phyloP scores from a whole-genome alignment of 2,329 filamentous ascomycete genomes.

The Aspergillus cejpii region DNA sequence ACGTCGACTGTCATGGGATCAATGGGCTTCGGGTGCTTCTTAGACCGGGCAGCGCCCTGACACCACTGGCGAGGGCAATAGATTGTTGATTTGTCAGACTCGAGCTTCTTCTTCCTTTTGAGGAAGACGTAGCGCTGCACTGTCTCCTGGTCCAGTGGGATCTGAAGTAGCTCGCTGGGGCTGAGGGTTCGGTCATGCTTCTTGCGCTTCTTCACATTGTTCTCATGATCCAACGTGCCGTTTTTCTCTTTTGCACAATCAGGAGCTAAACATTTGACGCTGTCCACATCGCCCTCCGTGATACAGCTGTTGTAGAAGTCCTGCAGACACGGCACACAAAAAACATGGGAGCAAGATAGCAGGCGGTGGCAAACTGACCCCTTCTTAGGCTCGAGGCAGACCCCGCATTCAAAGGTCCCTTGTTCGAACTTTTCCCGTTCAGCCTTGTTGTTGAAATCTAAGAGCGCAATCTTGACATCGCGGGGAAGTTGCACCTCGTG shows the following conservation, averaged over 20 bases:
- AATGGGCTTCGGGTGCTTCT: constrained; percentile 63
- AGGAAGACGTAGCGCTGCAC: constrained; percentile 83
- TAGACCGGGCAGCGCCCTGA: constrained; percentile 75
- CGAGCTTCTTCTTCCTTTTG: constrained; percentile 87
- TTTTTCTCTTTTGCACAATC: constrained; percentile 63
- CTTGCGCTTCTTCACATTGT: constrained; percentile 41
- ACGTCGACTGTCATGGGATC: constrained; percentile 53
- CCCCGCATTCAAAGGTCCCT: constrained; percentile 78
- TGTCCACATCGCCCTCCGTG: constrained; percentile 69
- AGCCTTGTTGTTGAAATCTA: constrained; percentile 71
- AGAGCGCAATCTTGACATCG: constrained; percentile 58
- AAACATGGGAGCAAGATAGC: constrained; percentile 80
- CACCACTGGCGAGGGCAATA: constrained; percentile 94
- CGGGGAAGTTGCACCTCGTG: constrained; percentile 44
- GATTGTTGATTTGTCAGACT: constrained; percentile 83
- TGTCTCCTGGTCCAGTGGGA: constrained; percentile 61
- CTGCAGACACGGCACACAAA: constrained; percentile 78
- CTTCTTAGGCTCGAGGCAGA: constrained; percentile 90
- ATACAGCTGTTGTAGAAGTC: constrained; percentile 90
- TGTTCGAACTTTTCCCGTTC: constrained; percentile 70
- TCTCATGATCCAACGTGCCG: constrained; percentile 12
- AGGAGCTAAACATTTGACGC: constrained; percentile 72
- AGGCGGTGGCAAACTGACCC: constrained; percentile 74
- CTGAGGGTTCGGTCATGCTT: constrained; percentile 64
- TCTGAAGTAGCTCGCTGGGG: constrained; percentile 76